phyloP scores from a whole-genome alignment of 2,329 filamentous ascomycete species.

The Botrytis fabae region DNA sequence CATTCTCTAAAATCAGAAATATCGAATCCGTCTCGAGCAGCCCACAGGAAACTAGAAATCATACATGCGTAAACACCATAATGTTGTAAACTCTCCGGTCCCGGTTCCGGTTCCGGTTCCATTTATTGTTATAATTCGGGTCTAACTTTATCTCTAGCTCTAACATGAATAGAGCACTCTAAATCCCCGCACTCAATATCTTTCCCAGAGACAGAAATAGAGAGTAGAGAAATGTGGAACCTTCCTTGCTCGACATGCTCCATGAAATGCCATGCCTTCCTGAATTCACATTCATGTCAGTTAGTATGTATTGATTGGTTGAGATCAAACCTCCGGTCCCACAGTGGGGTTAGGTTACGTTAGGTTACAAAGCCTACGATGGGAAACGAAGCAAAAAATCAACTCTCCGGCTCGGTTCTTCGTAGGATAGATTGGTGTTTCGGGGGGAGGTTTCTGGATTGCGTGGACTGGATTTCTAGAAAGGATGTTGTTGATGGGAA shows the following conservation, averaged over 20 bases:
- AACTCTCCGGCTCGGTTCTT: not conserved
- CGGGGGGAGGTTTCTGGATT: too few species aligned
- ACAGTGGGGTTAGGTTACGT: not conserved
- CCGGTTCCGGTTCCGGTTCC: not conserved
- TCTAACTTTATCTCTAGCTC: too few species aligned
- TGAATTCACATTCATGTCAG: not conserved
- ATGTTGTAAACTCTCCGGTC: not conserved
- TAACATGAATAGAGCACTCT: not conserved
- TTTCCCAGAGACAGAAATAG: not conserved
- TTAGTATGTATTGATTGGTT: not conserved
- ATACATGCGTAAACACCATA: not conserved
- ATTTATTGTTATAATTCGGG: not conserved
- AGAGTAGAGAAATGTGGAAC: too few species aligned
- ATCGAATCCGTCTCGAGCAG: not conserved
- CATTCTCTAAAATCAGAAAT: not conserved
- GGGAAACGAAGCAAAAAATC: not conserved
- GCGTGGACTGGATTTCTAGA: too few species aligned
- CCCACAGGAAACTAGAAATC: not conserved
- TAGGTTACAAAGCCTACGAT: too few species aligned
- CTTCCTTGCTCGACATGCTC: too few species aligned
- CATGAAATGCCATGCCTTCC: not conserved
- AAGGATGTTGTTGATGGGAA: too few species aligned
- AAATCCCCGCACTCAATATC: not conserved
- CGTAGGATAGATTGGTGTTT: too few species aligned
- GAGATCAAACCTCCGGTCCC: not conserved